Conservation (phyloP, 805 yeast genomes). For the Clavispora santaluciae region DNA sequence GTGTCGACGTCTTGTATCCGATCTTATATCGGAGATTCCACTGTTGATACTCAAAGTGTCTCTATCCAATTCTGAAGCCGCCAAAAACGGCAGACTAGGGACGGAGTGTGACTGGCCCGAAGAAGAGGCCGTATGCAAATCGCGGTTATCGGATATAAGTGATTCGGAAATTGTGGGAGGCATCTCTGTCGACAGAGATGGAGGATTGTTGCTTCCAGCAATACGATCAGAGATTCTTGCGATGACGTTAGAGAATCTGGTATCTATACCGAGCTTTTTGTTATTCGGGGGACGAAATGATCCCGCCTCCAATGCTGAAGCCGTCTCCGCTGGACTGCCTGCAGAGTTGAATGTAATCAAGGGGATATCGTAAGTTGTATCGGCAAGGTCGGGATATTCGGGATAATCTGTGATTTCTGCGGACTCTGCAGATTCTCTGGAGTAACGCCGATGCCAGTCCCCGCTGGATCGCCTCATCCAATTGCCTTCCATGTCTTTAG, state of each 20-base stretch:
- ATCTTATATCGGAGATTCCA: neutral
- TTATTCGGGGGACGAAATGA: neutral
- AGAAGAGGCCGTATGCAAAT: constrained; percentile 1
- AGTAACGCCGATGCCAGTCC: neutral
- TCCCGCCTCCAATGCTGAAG: constrained; percentile 8
- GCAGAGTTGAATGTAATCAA: constrained; percentile 12
- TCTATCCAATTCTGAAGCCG: neutral
- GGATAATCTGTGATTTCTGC: neutral
- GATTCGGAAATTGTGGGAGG: neutral
- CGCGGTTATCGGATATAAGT: neutral
- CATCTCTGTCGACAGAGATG: constrained; percentile 7
- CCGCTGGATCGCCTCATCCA: constrained; percentile 1
- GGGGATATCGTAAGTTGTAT: constrained; percentile 12
- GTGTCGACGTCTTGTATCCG: neutral
- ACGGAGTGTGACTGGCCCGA: neutral
- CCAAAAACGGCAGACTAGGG: neutral
- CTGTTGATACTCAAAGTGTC: neutral
- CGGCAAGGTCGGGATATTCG: constrained; percentile 1
- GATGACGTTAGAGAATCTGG: constrained; percentile 10
- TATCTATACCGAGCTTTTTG: constrained; percentile 2
- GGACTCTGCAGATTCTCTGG: neutral
- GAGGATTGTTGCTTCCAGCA: constrained; percentile 12
- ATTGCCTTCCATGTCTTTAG: neutral
- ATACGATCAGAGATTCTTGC: constrained; percentile 13
- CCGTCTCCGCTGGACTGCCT: neutral